Base-by-base conservation (phyloP, 2,329 filamentous ascomycete genomes). In the Diaporthe vexans region DNA sequence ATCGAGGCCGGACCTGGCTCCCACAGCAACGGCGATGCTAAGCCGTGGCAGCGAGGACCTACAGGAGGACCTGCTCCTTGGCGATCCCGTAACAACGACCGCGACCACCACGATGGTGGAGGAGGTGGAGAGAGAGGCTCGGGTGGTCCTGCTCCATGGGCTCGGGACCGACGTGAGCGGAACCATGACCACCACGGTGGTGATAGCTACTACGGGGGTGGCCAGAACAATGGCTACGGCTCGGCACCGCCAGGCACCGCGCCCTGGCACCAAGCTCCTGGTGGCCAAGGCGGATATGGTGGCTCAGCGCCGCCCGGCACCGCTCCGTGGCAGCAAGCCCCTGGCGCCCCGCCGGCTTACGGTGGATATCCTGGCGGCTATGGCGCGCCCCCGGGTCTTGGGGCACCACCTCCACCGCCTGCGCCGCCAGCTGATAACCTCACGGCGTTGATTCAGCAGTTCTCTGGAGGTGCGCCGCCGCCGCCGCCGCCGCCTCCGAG, bases 21-120 rank as follows among this genome's bases (percentile, higher is more conserved):
- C 48, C 90, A 89, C 77, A 86, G 85, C 74, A 75, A 75, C 48
- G 87, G 86, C 77, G 91, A 93, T 78, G 87, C 90, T 78, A 96
- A 94, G 84, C 95, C 95, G 68, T 98, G 95, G 95, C 94, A 97
- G 82, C 92, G 94, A 81, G 94, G 93, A 51, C 94, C 95, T 24
- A 95, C 94, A 40, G 94, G 94, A 74, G 94, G 93, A 74, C 90
- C 94, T 81, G 95, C 95, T 78, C 95, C 95, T 10, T 98, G 95
- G 94, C 88, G 90, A 74, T 84, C 83, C 37, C 88, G 91, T 77
- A 85, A 85, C 82, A 87, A 89, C 61, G 88, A 91, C 74, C 85
- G 87, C 77, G 85, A 86, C 67, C 81, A 85, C 71, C 86, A 88
- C 71, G 80, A 79, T 33, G 76, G 73, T 29, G 73, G 73, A 17